Conservation (phyloP, 805 yeast genomes). For the Pichia gijzeniarum region DNA sequence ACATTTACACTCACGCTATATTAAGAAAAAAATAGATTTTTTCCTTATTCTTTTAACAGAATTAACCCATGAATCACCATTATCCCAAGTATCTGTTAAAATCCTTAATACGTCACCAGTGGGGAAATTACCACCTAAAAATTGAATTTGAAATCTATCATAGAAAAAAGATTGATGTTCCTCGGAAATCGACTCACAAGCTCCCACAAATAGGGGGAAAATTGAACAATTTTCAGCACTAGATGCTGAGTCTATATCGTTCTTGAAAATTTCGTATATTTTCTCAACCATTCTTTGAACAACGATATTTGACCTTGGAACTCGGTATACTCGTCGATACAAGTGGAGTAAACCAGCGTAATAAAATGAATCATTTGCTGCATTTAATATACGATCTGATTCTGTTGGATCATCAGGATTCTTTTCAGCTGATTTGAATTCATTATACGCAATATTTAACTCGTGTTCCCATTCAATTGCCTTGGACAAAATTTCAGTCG, state of each 20-base stretch:
- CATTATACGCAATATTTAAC: constrained; percentile 1
- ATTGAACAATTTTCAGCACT: constrained; percentile 10
- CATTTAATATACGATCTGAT: constrained; percentile 2
- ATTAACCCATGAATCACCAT: constrained; percentile 10
- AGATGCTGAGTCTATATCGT: constrained; percentile 10
- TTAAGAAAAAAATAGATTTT: constrained; percentile 7
- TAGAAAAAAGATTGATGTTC: constrained; percentile 8
- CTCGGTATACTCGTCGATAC: constrained; percentile 6
- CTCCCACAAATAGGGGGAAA: constrained; percentile 10
- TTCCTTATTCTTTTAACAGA: constrained; percentile 9
- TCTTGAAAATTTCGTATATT: constrained; percentile 7
- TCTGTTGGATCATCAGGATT: constrained; percentile 5
- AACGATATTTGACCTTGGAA: constrained; percentile 1
- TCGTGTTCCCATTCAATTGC: constrained; percentile 12
- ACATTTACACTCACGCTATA: background rate
- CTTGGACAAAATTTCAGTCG: constrained; percentile 3
- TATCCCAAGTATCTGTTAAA: constrained; percentile 9
- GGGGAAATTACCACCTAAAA: constrained; percentile 11
- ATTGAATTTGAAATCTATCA: constrained; percentile 12
- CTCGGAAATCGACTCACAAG: constrained; percentile 6
- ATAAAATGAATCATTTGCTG: constrained; percentile 6
- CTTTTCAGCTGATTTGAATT: constrained; percentile 1
- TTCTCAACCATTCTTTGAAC: constrained; percentile 9
- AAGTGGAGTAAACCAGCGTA: constrained; percentile 5
- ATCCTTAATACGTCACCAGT: constrained; percentile 11